phyloP scores from a whole-genome alignment of 1,284 basidiomycete species.

The Sanghuangporus baumii region DNA sequence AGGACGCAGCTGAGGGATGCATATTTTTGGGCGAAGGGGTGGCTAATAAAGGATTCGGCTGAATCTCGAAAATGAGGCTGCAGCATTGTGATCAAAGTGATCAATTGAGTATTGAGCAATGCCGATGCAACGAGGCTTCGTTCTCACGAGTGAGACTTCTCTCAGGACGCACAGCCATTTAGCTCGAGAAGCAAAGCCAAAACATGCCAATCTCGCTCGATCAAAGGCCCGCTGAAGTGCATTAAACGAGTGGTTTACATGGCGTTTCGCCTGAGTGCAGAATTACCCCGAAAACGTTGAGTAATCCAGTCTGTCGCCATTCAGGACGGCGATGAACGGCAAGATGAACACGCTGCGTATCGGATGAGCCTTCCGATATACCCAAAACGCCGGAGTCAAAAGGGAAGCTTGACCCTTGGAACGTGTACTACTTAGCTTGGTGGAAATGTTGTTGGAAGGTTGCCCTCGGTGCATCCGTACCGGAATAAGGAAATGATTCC shows the following conservation, averaged over 20 bases:
- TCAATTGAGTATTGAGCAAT: conserved; percentile 8
- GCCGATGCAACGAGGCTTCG: conserved; percentile 14
- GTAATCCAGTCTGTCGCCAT: neutral
- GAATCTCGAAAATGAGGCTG: conserved; percentile 16
- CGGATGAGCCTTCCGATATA: conserved; percentile 3
- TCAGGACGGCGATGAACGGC: neutral
- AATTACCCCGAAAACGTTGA: conserved; percentile 2
- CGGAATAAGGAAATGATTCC: conserved; percentile 1
- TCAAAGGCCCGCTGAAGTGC: neutral
- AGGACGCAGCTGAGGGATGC: conserved; percentile 13
- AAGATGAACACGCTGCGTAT: neutral
- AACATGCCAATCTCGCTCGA: conserved; percentile 14
- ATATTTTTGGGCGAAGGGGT: conserved; percentile 1
- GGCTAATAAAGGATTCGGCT: conserved; percentile 4
- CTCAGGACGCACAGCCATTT: conserved; percentile 6
- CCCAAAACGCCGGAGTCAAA: neutral
- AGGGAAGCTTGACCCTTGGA: conserved; percentile 5
- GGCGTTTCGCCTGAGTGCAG: neutral
- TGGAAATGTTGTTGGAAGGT: conserved; percentile 3
- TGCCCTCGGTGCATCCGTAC: conserved; percentile 1
- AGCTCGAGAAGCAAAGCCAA: neutral
- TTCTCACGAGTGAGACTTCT: conserved; percentile 10
- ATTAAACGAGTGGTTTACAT: neutral
- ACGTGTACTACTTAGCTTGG: neutral
- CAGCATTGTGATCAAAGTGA: conserved; percentile 12